phyloP scores from a whole-genome alignment of 305 asterid genomes.

The Caryopteris hybrid region DNA sequence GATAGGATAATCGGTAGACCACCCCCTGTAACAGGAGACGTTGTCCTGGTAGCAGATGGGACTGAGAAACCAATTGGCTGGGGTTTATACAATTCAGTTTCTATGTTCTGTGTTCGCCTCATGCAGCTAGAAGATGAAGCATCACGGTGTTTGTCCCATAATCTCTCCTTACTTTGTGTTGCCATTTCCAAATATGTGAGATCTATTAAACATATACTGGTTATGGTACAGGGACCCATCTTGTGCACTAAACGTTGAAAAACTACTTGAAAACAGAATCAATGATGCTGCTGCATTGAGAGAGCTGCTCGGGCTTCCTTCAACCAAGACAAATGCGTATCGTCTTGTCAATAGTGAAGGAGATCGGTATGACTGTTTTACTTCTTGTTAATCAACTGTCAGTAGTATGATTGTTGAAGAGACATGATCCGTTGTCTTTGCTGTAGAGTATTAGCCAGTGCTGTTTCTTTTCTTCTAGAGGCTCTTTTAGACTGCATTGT shows the following conservation, averaged over 20 bases:
- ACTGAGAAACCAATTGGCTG: slow-evolving; percentile 77
- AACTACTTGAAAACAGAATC: slow-evolving; percentile 36
- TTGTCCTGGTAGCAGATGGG: slow-evolving; percentile 90
- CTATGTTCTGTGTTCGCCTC: slow-evolving; percentile 95
- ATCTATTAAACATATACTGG: slow-evolving; percentile 11
- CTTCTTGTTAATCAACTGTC: neutral
- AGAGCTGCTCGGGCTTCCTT: slow-evolving; percentile 42
- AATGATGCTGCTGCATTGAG: slow-evolving; percentile 41
- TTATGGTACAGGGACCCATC: slow-evolving; percentile 64
- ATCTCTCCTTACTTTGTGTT: neutral
- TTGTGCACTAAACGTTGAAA: slow-evolving; percentile 37
- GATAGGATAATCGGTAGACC: slow-evolving; percentile 89
- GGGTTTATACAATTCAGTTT: slow-evolving; percentile 85
- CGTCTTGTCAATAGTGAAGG: slow-evolving; percentile 85
- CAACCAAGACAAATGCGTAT: slow-evolving; percentile 40
- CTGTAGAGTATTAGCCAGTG: neutral
- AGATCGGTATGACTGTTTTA: slow-evolving; percentile 52
- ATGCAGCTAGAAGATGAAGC: slow-evolving; percentile 92
- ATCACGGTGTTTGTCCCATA: slow-evolving; percentile 28
- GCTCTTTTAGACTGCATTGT: neutral
- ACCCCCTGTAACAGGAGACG: slow-evolving; percentile 86
- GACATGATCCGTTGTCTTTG: neutral
- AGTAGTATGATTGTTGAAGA: neutral
- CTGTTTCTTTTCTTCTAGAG: neutral
- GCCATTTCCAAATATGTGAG: neutral